Evolutionary conservation across 768 basidiomycete species (phyloP).

Genomic region (Russula emetica): DNA sequence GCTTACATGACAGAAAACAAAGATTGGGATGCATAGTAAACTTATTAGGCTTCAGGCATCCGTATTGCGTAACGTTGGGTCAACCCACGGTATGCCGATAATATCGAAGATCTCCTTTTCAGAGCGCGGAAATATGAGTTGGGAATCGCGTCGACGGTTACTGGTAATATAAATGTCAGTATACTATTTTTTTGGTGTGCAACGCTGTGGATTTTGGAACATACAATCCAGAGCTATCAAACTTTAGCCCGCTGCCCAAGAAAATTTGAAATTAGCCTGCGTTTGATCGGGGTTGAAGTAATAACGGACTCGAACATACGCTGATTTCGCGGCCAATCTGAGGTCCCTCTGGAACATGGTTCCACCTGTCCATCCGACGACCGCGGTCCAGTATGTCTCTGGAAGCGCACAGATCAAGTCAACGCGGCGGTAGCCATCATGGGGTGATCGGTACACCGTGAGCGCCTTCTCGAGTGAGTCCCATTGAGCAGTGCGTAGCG

Average conservation of each 20-base stretch:
- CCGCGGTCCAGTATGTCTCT: conserved; percentile 80
- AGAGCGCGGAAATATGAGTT: conserved; percentile 52
- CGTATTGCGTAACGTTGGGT: conserved; percentile 69
- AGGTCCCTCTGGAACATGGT: conserved; percentile 88
- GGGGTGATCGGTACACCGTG: conserved; percentile 69
- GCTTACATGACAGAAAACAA: not conserved
- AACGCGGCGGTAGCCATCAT: conserved; percentile 50
- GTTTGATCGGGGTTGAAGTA: not conserved
- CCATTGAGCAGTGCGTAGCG: conserved; percentile 56
- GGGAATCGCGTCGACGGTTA: conserved; percentile 61
- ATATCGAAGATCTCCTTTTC: conserved; percentile 72
- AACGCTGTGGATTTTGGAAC: not conserved
- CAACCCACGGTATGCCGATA: conserved; percentile 64
- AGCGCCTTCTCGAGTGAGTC: conserved; percentile 83
- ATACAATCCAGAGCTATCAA: conserved; percentile 52
- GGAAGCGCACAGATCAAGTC: conserved; percentile 81
- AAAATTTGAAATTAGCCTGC: conserved; percentile 5
- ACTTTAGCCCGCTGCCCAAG: conserved; percentile 62
- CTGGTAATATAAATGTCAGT: conserved; percentile 35
- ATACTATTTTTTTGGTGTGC: not conserved
- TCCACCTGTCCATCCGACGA: conserved; percentile 90
- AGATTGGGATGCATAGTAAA: not conserved
- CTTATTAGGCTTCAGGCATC: conserved; percentile 47
- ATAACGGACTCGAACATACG: conserved; percentile 38
- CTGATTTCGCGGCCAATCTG: conserved; percentile 63